Evolutionary conservation across 345 rosid species (phyloP).

Genomic region (Schrenkiella parvula): DNA sequence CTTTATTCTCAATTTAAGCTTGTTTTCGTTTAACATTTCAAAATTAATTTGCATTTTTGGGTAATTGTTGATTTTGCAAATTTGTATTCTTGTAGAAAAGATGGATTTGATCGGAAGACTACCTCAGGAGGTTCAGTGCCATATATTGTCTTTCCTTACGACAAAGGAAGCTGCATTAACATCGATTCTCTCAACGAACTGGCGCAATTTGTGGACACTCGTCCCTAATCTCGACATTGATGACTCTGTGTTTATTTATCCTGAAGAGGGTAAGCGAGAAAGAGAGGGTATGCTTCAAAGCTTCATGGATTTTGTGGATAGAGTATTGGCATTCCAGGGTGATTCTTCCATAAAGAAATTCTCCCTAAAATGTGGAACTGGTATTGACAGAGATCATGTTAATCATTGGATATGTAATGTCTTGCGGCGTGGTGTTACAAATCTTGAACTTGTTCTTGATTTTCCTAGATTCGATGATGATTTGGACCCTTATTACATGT

Average conservation of each 20-base stretch:
- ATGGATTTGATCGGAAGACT: background rate
- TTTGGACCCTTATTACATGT: background rate
- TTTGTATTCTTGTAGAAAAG: background rate
- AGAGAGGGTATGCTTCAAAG: background rate
- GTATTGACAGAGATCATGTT: background rate
- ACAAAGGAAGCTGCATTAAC: background rate
- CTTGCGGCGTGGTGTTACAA: background rate
- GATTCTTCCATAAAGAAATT: background rate
- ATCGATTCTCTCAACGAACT: background rate
- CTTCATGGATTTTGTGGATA: conserved; percentile 3
- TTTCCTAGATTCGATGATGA: background rate
- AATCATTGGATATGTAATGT: background rate
- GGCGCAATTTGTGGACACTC: background rate
- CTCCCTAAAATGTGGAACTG: background rate
- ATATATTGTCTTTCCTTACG: background rate
- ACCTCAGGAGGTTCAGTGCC: background rate
- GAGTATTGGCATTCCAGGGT: background rate
- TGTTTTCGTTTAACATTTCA: too few species aligned
- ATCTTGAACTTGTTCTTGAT: background rate
- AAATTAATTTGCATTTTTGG: too few species aligned
- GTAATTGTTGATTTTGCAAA: background rate
- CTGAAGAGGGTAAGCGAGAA: conserved; percentile 3
- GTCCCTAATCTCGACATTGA: background rate
- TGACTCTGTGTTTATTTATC: background rate
- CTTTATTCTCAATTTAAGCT: too few species aligned